Evolutionary conservation across 1,284 basidiomycete genomes (phyloP), one percentile per base, ranked within the genome.

Genomic region (Apiotrichum gracile): DNA sequence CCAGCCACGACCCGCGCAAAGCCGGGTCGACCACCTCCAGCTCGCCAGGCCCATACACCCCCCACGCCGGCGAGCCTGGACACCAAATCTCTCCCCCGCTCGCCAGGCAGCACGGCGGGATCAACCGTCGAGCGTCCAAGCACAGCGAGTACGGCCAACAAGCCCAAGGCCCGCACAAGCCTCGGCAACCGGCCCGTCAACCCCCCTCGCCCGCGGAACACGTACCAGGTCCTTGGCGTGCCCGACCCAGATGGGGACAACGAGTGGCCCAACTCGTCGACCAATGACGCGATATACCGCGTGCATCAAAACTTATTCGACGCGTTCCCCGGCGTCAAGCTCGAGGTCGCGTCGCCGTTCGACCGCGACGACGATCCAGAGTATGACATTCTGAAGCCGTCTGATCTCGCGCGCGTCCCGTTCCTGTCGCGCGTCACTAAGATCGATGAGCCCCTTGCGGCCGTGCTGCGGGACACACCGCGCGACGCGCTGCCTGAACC

Each of bases 341-440:
- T 46, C 39, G 33, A 47, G 6, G 39, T 52, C 0, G 22, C 34
- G 31, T 47, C 40, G 7, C 51, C 51, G 8, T 52, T 47, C 27
- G 44, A 46, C 17, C 31, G n/a, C 44, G 34, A 35, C 3, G 22
- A 34, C 22, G 39, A 42, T 16, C 19, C 17, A 1, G 25, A n/a
- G 5, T 17, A 31, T 10, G 47, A 46, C 22, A 10, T 46, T 8
- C 45, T 52, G 7, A 31, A 25, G 9, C 51, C 51, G 10, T 19
- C 21, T 1, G 45, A 52, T 10, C n/a, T 52, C 9, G 17, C 25
- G 12, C 51, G 51, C 33, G 40, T 52, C 5, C 51, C 51, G 14
- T 52, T 47, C 33, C 51, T 52, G 14, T 29, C 12, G 12, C 45
- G 51, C 5, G 16, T 47, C 9, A 24, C 29, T 14, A 8, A 21